Evolutionary conservation across 2,329 filamentous ascomycete genomes (phyloP).

Genomic region (Scytalidium lignicola): DNA sequence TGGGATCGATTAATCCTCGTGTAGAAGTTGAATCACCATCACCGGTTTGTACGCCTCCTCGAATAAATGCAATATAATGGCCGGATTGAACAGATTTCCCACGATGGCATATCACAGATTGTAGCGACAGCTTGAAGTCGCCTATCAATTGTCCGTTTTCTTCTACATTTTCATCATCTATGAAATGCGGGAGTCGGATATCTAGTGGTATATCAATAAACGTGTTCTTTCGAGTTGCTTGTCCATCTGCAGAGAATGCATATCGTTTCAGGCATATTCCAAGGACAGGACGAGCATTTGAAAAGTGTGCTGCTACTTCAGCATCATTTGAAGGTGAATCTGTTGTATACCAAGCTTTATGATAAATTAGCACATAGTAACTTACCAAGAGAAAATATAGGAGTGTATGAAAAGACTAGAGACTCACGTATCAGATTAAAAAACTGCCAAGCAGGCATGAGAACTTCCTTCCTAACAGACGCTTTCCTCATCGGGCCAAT

Average conservation of each 20-base stretch:
- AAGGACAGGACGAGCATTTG: conserved; percentile 74
- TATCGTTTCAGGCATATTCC: conserved; percentile 94
- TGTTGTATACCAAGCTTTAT: conserved; percentile 77
- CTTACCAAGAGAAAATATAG: too few species aligned
- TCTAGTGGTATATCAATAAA: conserved; percentile 89
- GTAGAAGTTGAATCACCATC: conserved; percentile 52
- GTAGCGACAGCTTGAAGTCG: conserved; percentile 90
- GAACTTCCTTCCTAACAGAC: conserved; percentile 66
- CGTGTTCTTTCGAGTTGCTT: conserved; percentile 68
- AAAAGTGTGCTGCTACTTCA: conserved; percentile 86
- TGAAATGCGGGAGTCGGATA: conserved; percentile 79
- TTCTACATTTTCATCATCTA: conserved; percentile 67
- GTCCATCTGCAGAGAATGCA: conserved; percentile 63
- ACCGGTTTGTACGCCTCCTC: conserved; percentile 62
- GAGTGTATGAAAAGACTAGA: conserved; percentile 17
- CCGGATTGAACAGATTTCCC: conserved; percentile 82
- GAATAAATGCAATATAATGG: conserved; percentile 83
- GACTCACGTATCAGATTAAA: conserved; percentile 83
- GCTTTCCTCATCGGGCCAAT: conserved; percentile 24
- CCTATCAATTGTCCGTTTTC: conserved; percentile 62
- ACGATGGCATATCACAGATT: conserved; percentile 88
- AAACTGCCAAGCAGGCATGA: conserved; percentile 97
- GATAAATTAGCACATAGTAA: conserved; percentile 31
- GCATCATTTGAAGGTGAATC: conserved; percentile 60
- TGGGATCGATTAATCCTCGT: conserved; percentile 33